Evolutionary conservation across 306 rosid genomes (phyloP).

Genomic region (Cajanus cajan): DNA sequence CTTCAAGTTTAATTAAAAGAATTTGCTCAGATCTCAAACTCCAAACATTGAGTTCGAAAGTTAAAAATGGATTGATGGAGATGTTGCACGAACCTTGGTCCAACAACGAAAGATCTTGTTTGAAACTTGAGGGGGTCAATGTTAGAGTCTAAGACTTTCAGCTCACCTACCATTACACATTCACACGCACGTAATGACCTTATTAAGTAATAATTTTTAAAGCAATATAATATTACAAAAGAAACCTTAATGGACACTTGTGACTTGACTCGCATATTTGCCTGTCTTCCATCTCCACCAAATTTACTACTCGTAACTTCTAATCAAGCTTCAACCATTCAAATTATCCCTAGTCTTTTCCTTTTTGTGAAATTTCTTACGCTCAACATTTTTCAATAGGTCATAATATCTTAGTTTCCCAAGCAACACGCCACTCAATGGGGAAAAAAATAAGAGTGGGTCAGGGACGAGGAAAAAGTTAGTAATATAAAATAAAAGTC

Average conservation of each 20-base stretch:
- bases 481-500: neutral
- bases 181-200: neutral
- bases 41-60: neutral
- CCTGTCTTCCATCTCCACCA: neutral
- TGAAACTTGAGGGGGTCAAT: constrained; percentile 4
- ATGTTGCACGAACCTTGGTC: neutral
- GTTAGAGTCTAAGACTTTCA: neutral
- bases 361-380: neutral
- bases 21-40: neutral
- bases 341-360: neutral
- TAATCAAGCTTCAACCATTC: neutral
- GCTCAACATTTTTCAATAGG: neutral
- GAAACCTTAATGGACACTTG: constrained; percentile 1
- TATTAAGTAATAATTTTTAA: neutral
- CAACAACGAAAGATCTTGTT: neutral
- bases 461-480: neutral
- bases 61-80: neutral
- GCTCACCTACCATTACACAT: constrained; percentile 20
- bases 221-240: neutral
- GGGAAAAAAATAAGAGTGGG: neutral
- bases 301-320: neutral
- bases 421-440: neutral
- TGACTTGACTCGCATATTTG: neutral
- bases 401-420: neutral
- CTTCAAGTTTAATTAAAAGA: neutral